Evolutionary conservation across 257 asterid genomes (phyloP).

Genomic region (Euphrasia confusa): DNA sequence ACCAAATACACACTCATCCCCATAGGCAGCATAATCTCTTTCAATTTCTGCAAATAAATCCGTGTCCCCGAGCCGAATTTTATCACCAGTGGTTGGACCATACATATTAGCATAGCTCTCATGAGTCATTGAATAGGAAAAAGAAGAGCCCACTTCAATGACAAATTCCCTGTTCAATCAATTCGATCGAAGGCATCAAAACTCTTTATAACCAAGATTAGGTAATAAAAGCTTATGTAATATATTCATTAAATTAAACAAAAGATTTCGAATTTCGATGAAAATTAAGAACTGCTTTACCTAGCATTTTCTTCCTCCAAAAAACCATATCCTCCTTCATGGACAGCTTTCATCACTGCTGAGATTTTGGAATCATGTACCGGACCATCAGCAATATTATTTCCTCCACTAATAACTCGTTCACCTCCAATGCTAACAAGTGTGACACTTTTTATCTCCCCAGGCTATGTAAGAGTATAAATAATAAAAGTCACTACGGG

Average conservation of each 20-base stretch:
- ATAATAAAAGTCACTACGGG: slow-evolving; percentile 13
- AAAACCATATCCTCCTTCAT: slow-evolving; percentile 43
- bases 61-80: slow-evolving; percentile 88
- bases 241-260: slow-evolving; percentile 16
- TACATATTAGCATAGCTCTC: slow-evolving; percentile 82
- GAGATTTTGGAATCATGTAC: slow-evolving; percentile 41
- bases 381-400: slow-evolving; percentile 64
- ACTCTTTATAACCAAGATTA: slow-evolving; percentile 3
- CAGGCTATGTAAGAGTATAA: slow-evolving; percentile 59
- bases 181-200: slow-evolving; percentile 23
- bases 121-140: slow-evolving; percentile 49
- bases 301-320: slow-evolving; percentile 54
- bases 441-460: slow-evolving; percentile 86
- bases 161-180: slow-evolving; percentile 60
- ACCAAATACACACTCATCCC: slow-evolving; percentile 95
- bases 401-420: slow-evolving; percentile 82
- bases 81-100: slow-evolving; percentile 91
- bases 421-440: slow-evolving; percentile 78
- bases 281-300: slow-evolving; percentile 34
- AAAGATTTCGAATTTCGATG: slow-evolving; percentile 6
- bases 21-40: slow-evolving; percentile 62
- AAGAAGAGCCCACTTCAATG: slow-evolving; percentile 53
- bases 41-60: slow-evolving; percentile 84
- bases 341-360: slow-evolving; percentile 48
- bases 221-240: slow-evolving; percentile 12